Base-by-base conservation (phyloP, 2,329 filamentous ascomycete species). In the Hyphodiscus sp. region DNA sequence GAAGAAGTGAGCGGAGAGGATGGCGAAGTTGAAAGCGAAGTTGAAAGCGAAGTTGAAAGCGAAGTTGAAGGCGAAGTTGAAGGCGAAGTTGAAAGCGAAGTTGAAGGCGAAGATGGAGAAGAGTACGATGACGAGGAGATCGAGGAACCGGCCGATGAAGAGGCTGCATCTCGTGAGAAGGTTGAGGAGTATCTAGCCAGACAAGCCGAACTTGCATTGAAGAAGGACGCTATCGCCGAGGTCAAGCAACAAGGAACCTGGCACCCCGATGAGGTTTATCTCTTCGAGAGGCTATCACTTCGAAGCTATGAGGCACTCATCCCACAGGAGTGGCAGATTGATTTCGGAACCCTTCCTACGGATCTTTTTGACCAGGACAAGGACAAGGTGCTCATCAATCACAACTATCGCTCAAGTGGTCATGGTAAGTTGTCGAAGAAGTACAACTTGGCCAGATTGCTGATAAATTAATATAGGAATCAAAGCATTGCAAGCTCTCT, bases 301-400 rank as follows among this genome's bases (percentile, higher is more conserved):
- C 65, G 67, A 26, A 63, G 65, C 20, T 67, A 63, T 49, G 65
- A 69, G 53, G 50, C 55, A 38, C 23, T 68, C 29, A 45, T 69
- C 18, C 67, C 67, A 10, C 16, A 26, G 9, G 49, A 51, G 18
- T 68, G 65, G 62, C 54, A 60, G 18, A 56, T 60, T 20, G 64
- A 68, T 49, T 67, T 69, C 41, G 54, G 52, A n/a, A 67, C 65
- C 6, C 61, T 65, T 20, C 67, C 67, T 5, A 52, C 59, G 8
- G 45, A 54, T 6, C 50, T 68, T 2, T 69, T 68, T 55, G 58
- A 61, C 8, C 33, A 51, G 15, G 55, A 62, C n/a, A 41, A 45
- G 11, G 52, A 62, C 10, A 58, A 61, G 8, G 57, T 59, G 0
- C 61, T 68, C 29, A 58, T 69, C 45, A 66, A 65, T 18, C 55